phyloP scores from a whole-genome alignment of 495 filamentous ascomycete genomes.

The Penicillium canescens region DNA sequence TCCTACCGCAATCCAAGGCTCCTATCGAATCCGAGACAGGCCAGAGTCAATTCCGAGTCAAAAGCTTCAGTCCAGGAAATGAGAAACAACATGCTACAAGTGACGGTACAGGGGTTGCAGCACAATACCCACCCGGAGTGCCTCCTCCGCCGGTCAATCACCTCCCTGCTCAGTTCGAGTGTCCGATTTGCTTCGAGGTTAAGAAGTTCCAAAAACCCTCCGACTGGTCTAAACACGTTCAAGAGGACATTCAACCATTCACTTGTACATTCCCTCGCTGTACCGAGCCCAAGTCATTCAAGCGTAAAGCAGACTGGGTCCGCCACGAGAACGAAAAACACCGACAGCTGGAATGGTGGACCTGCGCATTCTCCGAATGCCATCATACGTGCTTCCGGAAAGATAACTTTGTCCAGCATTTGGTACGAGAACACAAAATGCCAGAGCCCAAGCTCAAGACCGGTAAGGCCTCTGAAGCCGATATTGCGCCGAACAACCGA shows the following conservation, averaged over 20 bases:
- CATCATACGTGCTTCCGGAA: constrained; percentile 84
- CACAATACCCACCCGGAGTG: constrained; percentile 77
- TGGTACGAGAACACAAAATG: constrained; percentile 91
- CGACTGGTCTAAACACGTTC: constrained; percentile 97
- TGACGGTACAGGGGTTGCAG: constrained; percentile 66
- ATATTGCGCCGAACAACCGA: constrained; percentile 45
- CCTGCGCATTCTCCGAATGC: constrained; percentile 79
- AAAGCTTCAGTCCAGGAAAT: constrained; percentile 54
- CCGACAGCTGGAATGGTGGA: constrained; percentile 92
- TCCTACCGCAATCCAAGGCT: constrained; percentile 50
- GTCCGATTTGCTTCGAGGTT: constrained; percentile 83
- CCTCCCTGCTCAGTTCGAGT: constrained; percentile 90
- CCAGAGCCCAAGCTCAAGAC: constrained; percentile 66
- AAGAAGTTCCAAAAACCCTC: constrained; percentile 94
- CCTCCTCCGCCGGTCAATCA: constrained; percentile 77
- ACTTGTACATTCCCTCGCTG: constrained; percentile 90
- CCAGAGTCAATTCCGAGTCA: constrained; percentile 51
- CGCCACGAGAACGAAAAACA: constrained; percentile 94
- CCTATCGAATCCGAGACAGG: constrained; percentile 41
- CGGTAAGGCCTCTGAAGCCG: constrained; percentile 29
- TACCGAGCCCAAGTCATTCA: constrained; percentile 89
- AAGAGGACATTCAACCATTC: constrained; percentile 94
- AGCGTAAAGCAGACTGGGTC: constrained; percentile 97
- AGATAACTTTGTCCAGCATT: constrained; percentile 94
- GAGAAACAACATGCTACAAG: constrained; percentile 62